These are phyloP conservation scores for Simplicillium sp. DNA, from an alignment of 2,329 filamentous ascomycete species.

Conservation along the genomic window DNA sequence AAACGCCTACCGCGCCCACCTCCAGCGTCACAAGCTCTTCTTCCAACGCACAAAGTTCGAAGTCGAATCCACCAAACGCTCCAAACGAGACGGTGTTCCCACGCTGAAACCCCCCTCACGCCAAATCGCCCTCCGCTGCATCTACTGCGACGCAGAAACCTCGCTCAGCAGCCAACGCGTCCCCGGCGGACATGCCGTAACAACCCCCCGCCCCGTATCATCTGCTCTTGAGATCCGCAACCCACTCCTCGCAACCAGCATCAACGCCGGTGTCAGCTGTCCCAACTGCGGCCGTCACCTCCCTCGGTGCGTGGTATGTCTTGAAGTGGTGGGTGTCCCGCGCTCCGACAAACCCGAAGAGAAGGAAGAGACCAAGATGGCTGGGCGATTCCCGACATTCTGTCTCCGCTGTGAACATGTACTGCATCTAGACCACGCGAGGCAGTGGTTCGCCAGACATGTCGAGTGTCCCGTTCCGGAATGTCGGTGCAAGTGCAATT, in stretches of 20 bases:
- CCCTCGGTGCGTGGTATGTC: slow-evolving; percentile 57
- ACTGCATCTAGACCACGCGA: slow-evolving; percentile 56
- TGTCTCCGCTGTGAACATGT: slow-evolving; percentile 61
- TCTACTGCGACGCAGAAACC: slow-evolving; percentile 61
- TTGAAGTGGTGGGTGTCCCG: slow-evolving; percentile 56
- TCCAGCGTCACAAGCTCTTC: slow-evolving; percentile 65
- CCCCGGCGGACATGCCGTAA: slow-evolving; percentile 4
- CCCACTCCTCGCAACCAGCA: slow-evolving; percentile 46
- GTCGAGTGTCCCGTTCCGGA: slow-evolving; percentile 60
- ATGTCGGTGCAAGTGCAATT: slow-evolving; percentile 57
- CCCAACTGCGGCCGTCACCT: slow-evolving; percentile 58
- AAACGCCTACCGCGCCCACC: slow-evolving; percentile 58
- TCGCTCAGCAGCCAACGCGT: slow-evolving; percentile 32
- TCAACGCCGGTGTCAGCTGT: slow-evolving; percentile 53
- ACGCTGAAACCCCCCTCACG: slow-evolving; percentile 55
- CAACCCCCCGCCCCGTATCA: slow-evolving; percentile 8
- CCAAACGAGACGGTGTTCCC: slow-evolving; percentile 53
- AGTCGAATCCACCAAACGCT: slow-evolving; percentile 63
- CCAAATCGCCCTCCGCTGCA: slow-evolving; percentile 66
- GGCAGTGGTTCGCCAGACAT: slow-evolving; percentile 57
- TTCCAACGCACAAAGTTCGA: slow-evolving; percentile 70
- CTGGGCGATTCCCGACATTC: slow-evolving; percentile 57
- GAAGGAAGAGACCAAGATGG: slow-evolving; percentile 36
- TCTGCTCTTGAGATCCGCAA: slow-evolving; percentile 32
- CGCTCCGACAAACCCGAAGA: slow-evolving; percentile 49